A percentile compares a stretch with the other conserved stretches of the same genome.
phyloP scores from a whole-genome alignment of 2,329 filamentous ascomycete species.

The Pseudogymnoascus sp. region DNA sequence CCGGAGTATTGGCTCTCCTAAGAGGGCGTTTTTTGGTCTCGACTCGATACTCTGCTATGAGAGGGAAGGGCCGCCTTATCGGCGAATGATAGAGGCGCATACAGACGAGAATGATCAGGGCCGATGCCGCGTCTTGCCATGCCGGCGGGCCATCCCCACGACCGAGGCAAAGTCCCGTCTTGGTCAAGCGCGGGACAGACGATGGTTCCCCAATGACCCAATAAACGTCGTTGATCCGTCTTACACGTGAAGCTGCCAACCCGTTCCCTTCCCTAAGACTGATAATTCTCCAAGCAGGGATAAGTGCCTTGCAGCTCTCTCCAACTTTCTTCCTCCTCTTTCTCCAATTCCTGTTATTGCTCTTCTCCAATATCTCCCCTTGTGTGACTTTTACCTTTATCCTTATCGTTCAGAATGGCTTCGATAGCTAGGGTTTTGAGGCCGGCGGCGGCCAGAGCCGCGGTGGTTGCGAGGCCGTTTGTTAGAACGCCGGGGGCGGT shows the following conservation, averaged over 20 bases:
- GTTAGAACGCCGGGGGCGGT: conserved; percentile 30
- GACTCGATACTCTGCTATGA: neutral
- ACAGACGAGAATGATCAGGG: neutral
- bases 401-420: conserved; percentile 32
- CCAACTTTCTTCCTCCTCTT: neutral
- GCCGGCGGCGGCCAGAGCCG: conserved; percentile 33
- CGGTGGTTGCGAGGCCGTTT: conserved; percentile 30
- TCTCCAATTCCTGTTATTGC: neutral
- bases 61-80: neutral
- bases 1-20: neutral
- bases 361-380: neutral
- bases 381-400: neutral
- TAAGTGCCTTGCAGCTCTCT: neutral
- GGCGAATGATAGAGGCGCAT: neutral
- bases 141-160: neutral
- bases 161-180: conserved; percentile 3
- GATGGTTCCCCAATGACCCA: conserved; percentile 4
- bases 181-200: neutral
- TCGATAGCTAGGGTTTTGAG: conserved; percentile 39
- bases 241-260: conserved; percentile 1
- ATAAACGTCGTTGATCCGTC: neutral
- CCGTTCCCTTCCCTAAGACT: conserved; percentile 2
- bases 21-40: neutral
- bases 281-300: conserved; percentile 5
- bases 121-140: neutral